phyloP scores from a whole-genome alignment of 495 filamentous ascomycete species.

The Tetracladium setigerum region DNA sequence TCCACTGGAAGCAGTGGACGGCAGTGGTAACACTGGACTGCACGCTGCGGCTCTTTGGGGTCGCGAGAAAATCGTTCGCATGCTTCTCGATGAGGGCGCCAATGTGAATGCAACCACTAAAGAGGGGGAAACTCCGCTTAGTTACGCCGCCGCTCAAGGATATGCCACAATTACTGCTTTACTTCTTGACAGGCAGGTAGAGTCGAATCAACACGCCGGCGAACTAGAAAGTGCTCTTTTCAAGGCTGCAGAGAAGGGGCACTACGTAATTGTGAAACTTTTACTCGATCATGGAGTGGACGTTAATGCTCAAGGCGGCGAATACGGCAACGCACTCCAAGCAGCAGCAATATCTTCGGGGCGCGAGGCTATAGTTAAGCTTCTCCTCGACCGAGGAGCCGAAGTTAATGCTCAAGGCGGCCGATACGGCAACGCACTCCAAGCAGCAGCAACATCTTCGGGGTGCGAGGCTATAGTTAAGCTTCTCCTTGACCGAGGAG shows the following conservation, averaged over 20 bases:
- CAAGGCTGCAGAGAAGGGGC: neutral
- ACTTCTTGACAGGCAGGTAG: neutral
- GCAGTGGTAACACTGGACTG: neutral
- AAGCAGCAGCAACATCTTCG: constrained; percentile 5
- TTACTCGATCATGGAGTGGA: constrained; percentile 1
- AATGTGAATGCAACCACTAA: constrained; percentile 6
- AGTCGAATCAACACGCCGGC: neutral
- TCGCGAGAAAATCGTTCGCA: neutral
- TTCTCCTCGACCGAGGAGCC: constrained; percentile 23
- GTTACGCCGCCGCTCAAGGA: neutral
- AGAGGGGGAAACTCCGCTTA: neutral
- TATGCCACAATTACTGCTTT: neutral
- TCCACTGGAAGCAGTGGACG: neutral
- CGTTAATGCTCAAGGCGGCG: neutral
- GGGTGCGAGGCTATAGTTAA: constrained; percentile 11
- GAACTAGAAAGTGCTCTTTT: neutral
- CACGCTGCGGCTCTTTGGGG: neutral
- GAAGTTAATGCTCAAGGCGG: no score
- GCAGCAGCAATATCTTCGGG: constrained; percentile 3
- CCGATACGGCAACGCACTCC: constrained; percentile 8
- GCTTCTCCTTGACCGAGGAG: constrained; percentile 34
- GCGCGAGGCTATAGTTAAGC: constrained; percentile 6
- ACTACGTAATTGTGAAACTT: neutral
- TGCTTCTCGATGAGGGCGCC: neutral
- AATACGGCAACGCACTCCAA: neutral